A percentile compares a stretch with the other conserved stretches of the same genome.
phyloP scores from a whole-genome alignment of 78 protist species.

The Tieghemostelium lacteum region DNA sequence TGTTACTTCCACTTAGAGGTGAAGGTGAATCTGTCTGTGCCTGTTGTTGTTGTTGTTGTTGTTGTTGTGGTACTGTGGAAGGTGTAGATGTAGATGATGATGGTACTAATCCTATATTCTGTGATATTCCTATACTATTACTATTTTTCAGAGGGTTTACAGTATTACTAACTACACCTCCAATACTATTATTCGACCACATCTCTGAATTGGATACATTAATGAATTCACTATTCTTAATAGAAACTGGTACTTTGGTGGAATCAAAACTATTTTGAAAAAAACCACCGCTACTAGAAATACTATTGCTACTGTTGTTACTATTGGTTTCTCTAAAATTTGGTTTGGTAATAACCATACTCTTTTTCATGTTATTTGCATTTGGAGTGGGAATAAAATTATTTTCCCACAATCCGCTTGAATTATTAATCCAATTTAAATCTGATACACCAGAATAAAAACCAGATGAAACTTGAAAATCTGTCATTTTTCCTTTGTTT shows the following conservation, averaged over 20 bases:
- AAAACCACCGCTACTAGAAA: background rate
- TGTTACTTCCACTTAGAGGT: background rate
- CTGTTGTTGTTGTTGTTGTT: background rate
- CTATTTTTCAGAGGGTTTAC: background rate
- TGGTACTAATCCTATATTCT: too few species aligned
- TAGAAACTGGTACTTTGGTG: slow-evolving; percentile 29
- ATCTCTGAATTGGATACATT: slow-evolving; percentile 35
- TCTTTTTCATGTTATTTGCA: background rate
- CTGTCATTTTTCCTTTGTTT: background rate
- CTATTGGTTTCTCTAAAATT: background rate
- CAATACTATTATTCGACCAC: background rate
- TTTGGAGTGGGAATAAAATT: background rate
- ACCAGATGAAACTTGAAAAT: background rate
- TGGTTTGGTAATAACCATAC: background rate
- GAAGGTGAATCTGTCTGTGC: background rate
- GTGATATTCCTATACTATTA: too few species aligned
- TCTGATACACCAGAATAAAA: background rate
- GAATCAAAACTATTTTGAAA: background rate
- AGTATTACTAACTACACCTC: background rate
- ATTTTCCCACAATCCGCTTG: background rate
- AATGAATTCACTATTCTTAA: slow-evolving; percentile 62
- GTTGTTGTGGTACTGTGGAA: background rate
- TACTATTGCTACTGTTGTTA: background rate
- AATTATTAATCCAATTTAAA: background rate
- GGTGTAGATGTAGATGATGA: background rate